Percentiles rank a stretch among this genome's conserved stretches.
Conservation (phyloP, 2,329 filamentous ascomycete species). For the Paecilomyces sp. region DNA sequence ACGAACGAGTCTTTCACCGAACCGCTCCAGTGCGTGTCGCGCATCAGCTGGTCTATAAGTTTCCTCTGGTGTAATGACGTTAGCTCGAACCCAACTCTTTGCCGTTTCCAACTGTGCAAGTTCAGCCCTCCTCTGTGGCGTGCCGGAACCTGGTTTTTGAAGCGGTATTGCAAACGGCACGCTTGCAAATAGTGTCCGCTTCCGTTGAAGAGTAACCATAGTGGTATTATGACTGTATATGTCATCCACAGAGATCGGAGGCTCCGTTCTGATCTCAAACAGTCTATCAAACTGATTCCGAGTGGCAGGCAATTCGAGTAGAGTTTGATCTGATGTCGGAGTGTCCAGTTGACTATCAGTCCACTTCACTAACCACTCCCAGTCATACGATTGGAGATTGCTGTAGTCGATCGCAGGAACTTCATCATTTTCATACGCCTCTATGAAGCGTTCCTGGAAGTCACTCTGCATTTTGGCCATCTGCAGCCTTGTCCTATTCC, state of each 20-base stretch:
- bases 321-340: slow-evolving; percentile 24
- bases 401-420: slow-evolving; percentile 40
- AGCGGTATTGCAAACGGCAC: slow-evolving; percentile 28
- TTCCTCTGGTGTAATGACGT: slow-evolving; percentile 36
- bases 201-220: slow-evolving; percentile 24
- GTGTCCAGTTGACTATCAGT: slow-evolving; percentile 34
- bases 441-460: slow-evolving; percentile 39
- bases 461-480: slow-evolving; percentile 38
- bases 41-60: slow-evolving; percentile 34
- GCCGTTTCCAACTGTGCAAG: slow-evolving; percentile 26
- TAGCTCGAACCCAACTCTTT: slow-evolving; percentile 44
- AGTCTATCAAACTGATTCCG: slow-evolving; percentile 33
- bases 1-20: slow-evolving; percentile 29
- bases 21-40: slow-evolving; percentile 20
- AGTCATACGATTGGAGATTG: slow-evolving; percentile 38
- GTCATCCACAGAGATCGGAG: slow-evolving; percentile 22
- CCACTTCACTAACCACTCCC: slow-evolving; percentile 42
- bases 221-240: slow-evolving; percentile 24
- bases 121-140: slow-evolving; percentile 10
- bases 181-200: slow-evolving; percentile 25
- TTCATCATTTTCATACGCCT: slow-evolving; percentile 36
- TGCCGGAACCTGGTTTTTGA: not conserved
- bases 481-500: slow-evolving; percentile 30
- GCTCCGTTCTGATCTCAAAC: slow-evolving; percentile 33
- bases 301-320: slow-evolving; percentile 37